phyloP scores from a whole-genome alignment of 106 monocot genomes.

The Dioscorea zingiberensis region DNA sequence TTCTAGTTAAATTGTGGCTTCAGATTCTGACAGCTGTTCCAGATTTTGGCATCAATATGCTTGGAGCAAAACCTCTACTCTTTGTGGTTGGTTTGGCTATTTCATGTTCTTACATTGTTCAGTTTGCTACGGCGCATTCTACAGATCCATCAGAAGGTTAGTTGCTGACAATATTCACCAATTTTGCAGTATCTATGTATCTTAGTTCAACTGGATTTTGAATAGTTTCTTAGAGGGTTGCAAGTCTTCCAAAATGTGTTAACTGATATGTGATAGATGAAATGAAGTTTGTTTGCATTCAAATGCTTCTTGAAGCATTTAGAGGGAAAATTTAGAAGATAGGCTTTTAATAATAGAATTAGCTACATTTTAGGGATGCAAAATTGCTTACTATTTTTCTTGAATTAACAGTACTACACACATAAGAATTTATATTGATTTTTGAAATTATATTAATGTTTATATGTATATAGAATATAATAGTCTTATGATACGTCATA shows the following conservation, averaged over 20 bases:
- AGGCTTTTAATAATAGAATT: background rate
- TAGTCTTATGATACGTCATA: background rate
- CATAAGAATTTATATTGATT: background rate
- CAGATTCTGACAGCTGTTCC: no score
- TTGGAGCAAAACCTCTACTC: background rate
- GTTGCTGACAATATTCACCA: background rate
- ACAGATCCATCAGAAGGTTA: constrained; percentile 61
- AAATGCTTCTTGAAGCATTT: no score
- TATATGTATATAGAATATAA: no score
- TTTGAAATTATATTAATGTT: background rate
- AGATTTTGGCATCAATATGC: constrained; percentile 5
- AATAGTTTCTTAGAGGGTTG: no score
- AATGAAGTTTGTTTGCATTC: no score
- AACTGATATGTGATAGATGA: no score
- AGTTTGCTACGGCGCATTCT: constrained; percentile 13
- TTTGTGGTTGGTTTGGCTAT: constrained; percentile 5
- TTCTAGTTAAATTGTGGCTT: background rate
- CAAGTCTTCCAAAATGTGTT: no score
- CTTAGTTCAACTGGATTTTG: no score
- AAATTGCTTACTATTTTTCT: background rate
- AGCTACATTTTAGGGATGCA: background rate
- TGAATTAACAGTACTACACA: no score
- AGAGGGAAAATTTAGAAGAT: background rate
- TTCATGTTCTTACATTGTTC: constrained; percentile 17
- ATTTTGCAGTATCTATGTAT: background rate